Percentiles rank a stretch among this genome's conserved stretches.
Evolutionary conservation across 2,329 filamentous ascomycete species (phyloP).

Genomic region (Aspergillus fumigatus): DNA sequence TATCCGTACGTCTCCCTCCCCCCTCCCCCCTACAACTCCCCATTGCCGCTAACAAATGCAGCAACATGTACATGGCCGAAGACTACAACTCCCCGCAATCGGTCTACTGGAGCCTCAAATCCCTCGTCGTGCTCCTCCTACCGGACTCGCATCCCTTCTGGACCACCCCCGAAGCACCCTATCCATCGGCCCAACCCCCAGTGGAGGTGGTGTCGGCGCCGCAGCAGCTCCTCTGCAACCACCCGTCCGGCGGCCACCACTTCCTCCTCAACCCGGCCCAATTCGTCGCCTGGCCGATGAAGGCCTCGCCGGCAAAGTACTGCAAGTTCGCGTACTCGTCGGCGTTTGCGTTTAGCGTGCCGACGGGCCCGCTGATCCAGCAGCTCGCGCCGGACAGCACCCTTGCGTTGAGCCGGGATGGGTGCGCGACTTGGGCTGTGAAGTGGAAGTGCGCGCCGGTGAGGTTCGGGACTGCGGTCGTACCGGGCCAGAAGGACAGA

Average conservation of each 20-base stretch:
- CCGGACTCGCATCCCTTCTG: slow-evolving; percentile 3
- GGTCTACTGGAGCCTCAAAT: slow-evolving; percentile 13
- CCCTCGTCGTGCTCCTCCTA: slow-evolving; percentile 3
- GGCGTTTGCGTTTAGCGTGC: slow-evolving; percentile 42
- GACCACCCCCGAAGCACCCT: background rate
- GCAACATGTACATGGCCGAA: slow-evolving; percentile 9
- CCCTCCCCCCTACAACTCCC: no score
- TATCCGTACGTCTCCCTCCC: slow-evolving; percentile 1
- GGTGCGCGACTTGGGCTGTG: slow-evolving; percentile 1
- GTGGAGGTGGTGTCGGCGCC: slow-evolving; percentile 1
- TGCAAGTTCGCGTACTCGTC: slow-evolving; percentile 48
- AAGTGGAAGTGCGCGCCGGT: slow-evolving; percentile 2
- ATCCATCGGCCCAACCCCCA: background rate
- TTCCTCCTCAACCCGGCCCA: slow-evolving; percentile 17
- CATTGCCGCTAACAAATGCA: background rate
- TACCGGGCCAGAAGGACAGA: background rate
- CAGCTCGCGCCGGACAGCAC: slow-evolving; percentile 9
- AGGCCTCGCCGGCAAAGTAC: slow-evolving; percentile 39
- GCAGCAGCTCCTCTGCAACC: slow-evolving; percentile 11
- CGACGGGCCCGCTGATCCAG: slow-evolving; percentile 24
- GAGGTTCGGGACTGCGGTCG: background rate
- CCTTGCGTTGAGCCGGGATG: slow-evolving; percentile 4
- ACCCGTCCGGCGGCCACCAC: slow-evolving; percentile 8
- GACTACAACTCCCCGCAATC: slow-evolving; percentile 17
- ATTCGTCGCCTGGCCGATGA: slow-evolving; percentile 13